Conservation (phyloP, 1,284 basidiomycete genomes). For the Heimioporus punctisporus region DNA sequence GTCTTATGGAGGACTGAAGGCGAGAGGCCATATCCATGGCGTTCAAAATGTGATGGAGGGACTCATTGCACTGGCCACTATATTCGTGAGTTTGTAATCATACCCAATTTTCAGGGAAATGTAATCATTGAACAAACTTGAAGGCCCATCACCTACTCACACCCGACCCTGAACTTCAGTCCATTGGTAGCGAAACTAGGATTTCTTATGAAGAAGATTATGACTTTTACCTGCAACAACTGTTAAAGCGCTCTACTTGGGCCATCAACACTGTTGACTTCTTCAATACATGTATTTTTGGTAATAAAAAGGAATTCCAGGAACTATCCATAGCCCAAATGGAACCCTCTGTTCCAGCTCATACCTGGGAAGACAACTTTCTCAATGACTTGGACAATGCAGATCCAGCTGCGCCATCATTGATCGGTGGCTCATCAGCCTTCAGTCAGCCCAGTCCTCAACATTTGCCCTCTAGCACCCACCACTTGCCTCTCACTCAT, state of each 20-base stretch:
- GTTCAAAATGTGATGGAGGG: conserved; percentile 1
- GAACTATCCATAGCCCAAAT: not conserved
- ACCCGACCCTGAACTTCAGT: not conserved
- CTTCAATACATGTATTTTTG: conserved; percentile 3
- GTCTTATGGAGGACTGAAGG: not conserved
- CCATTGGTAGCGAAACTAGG: not conserved
- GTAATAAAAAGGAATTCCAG: not conserved
- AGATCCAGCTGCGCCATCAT: no score
- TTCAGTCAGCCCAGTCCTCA: no score
- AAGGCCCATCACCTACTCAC: conserved; percentile 3
- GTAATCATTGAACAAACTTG: no score
- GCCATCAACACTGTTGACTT: not conserved
- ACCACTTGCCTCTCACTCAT: not conserved
- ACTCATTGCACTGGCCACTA: not conserved
- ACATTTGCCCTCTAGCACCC: no score
- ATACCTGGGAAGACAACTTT: not conserved
- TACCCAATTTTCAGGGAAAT: no score
- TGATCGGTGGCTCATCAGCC: no score
- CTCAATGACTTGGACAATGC: conserved; percentile 1
- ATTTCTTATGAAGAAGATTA: conserved; percentile 7
- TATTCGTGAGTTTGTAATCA: conserved; percentile 1
- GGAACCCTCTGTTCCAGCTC: not conserved
- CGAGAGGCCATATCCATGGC: not conserved
- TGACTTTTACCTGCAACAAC: conserved; percentile 1
- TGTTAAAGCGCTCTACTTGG: conserved; percentile 1